These are phyloP conservation scores for Annulohypoxylon truncatum DNA, from an alignment of 2,329 filamentous ascomycete species.

Conservation along the genomic window DNA sequence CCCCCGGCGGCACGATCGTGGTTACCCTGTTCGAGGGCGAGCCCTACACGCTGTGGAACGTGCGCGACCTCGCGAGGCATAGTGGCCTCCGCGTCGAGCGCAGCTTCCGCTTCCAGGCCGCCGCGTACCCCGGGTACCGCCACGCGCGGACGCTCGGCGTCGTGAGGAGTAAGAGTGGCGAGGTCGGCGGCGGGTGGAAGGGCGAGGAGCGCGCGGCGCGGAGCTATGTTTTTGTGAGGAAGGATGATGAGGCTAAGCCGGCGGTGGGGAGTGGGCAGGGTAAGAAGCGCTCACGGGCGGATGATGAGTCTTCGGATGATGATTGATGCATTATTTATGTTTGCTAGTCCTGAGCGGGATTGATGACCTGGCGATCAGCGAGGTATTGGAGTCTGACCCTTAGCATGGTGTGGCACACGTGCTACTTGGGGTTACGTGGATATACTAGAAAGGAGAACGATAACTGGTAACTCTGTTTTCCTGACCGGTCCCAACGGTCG, in stretches of 20 bases:
- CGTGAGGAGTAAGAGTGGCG: constrained; percentile 60
- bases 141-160: constrained; percentile 80
- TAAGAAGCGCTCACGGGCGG: constrained; percentile 50
- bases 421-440: neutral
- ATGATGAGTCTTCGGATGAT: constrained; percentile 46
- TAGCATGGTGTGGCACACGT: neutral
- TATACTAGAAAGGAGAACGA: neutral
- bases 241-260: constrained; percentile 59
- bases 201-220: constrained; percentile 65
- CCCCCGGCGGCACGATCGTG: constrained; percentile 72
- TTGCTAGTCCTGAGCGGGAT: neutral
- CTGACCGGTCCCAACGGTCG: neutral
- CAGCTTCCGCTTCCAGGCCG: constrained; percentile 76
- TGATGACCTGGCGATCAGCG: neutral
- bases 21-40: constrained; percentile 93
- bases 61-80: constrained; percentile 86
- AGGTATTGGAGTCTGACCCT: neutral
- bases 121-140: constrained; percentile 77
- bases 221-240: constrained; percentile 72
- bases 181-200: constrained; percentile 61
- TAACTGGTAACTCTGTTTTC: neutral
- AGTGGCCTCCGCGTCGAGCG: constrained; percentile 75
- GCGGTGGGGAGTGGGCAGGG: constrained; percentile 38
- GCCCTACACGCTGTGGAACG: constrained; percentile 96
- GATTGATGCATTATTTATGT: constrained; percentile 6